Evolutionary conservation across 495 filamentous ascomycete genomes (phyloP).

Genomic region (Xylaria flabelliformis): DNA sequence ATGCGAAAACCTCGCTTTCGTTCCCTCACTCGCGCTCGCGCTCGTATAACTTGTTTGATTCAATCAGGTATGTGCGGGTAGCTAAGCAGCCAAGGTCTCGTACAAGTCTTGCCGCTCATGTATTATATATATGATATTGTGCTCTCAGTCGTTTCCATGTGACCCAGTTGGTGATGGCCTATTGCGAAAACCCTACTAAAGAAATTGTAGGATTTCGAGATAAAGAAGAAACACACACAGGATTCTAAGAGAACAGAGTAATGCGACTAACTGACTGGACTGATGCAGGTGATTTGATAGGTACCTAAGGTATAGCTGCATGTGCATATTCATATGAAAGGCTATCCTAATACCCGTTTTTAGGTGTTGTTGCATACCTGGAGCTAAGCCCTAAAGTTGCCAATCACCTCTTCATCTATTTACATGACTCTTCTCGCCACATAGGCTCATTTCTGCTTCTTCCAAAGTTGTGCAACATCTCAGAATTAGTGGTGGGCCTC

Average conservation of each 20-base stretch:
- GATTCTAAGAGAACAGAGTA: neutral
- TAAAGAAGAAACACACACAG: neutral
- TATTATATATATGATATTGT: no score
- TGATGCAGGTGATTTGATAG: neutral
- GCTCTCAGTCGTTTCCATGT: no score
- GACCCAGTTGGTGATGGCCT: no score
- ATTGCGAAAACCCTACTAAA: no score
- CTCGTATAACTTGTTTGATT: no score
- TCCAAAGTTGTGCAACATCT: neutral
- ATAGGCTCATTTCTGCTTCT: conserved; percentile 2
- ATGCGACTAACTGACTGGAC: no score
- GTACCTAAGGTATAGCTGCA: neutral
- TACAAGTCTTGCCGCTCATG: no score
- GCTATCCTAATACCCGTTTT: neutral
- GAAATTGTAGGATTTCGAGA: no score
- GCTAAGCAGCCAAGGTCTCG: no score
- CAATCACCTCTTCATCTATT: neutral
- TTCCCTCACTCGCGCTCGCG: no score
- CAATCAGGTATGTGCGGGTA: no score
- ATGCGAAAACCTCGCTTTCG: no score
- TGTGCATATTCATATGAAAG: neutral
- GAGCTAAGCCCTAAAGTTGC: neutral
- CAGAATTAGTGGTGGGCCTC: neutral
- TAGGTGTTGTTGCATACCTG: neutral
- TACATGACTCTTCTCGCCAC: neutral